phyloP scores from a whole-genome alignment of 305 asterid species.

The Andrographis paniculata region DNA sequence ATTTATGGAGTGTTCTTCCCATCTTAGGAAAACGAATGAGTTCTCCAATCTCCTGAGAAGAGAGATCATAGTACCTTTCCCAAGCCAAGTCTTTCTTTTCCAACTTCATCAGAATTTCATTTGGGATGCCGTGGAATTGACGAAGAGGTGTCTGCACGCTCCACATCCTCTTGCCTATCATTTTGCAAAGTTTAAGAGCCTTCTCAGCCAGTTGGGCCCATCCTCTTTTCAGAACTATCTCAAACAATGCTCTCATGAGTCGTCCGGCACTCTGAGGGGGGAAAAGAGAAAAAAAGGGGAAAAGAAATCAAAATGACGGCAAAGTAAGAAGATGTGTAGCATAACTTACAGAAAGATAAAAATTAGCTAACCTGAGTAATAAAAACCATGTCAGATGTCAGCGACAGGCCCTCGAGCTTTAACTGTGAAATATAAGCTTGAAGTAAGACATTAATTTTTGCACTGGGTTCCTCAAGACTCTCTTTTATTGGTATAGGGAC shows the following conservation, averaged over 20 bases:
- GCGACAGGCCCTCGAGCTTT: conserved; percentile 93
- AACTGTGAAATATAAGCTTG: conserved; percentile 94
- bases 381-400: conserved; percentile 91
- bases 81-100: conserved; percentile 91
- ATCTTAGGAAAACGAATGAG: conserved; percentile 67
- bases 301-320: background rate
- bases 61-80: conserved; percentile 91
- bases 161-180: conserved; percentile 94
- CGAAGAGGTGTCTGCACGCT: conserved; percentile 99
- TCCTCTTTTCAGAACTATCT: conserved; percentile 82
- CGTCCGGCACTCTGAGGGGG: conserved; percentile 87
- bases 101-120: conserved; percentile 73
- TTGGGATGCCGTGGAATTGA: conserved; percentile 82
- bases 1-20: conserved; percentile 78
- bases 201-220: conserved; percentile 89
- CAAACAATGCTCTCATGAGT: conserved; percentile 87
- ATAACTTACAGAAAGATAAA: conserved; percentile 3
- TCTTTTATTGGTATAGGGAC: conserved; percentile 92
- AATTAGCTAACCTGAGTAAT: conserved; percentile 65
- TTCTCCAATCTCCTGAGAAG: conserved; percentile 88
- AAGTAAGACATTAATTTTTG: conserved; percentile 83
- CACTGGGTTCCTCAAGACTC: conserved; percentile 90
- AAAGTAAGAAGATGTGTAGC: background rate
- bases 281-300: conserved; percentile 1
- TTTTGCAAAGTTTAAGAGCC: conserved; percentile 88